These are phyloP conservation scores for Lactuca sativa DNA, from an alignment of 129 eudicot species.

Conservation along the genomic window DNA sequence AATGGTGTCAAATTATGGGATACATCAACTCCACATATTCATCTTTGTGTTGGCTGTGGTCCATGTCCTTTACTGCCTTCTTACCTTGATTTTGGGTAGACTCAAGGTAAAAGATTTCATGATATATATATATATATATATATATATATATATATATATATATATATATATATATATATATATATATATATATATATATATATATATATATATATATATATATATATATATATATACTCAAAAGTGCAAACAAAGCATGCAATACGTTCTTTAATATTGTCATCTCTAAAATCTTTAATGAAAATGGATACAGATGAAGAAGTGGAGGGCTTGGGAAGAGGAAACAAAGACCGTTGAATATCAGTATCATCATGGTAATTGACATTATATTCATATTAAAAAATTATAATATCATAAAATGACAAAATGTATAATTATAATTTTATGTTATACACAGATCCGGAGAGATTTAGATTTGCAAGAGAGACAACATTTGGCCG, in stretches of 20 bases:
- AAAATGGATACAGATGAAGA: conserved; percentile 48
- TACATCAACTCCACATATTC: conserved; percentile 80
- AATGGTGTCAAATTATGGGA: conserved; percentile 61
- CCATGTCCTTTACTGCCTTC: conserved; percentile 57
- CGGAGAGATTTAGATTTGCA: conserved; percentile 68
- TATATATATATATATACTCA: neutral
- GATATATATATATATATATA: neutral
- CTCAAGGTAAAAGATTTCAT: conserved; percentile 42
- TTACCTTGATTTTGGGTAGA: conserved; percentile 56
- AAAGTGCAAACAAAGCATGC: too few species aligned
- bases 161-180: neutral
- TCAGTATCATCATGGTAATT: conserved; percentile 51
- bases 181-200: too few species aligned
- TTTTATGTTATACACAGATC: conserved; percentile 31
- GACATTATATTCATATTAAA: neutral
- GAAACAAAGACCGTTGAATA: conserved; percentile 62
- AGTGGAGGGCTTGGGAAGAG: conserved; percentile 69
- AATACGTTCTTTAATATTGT: neutral
- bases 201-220: neutral
- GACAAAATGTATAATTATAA: neutral
- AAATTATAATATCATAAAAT: neutral
- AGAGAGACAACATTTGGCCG: conserved; percentile 73
- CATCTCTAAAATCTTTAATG: neutral
- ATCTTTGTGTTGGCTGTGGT: conserved; percentile 64
- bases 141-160: neutral